Percentiles rank a stretch among this genome's conserved stretches.
Conservation (phyloP, 2,329 filamentous ascomycete genomes). For the Colletotrichum nymphaeae region DNA sequence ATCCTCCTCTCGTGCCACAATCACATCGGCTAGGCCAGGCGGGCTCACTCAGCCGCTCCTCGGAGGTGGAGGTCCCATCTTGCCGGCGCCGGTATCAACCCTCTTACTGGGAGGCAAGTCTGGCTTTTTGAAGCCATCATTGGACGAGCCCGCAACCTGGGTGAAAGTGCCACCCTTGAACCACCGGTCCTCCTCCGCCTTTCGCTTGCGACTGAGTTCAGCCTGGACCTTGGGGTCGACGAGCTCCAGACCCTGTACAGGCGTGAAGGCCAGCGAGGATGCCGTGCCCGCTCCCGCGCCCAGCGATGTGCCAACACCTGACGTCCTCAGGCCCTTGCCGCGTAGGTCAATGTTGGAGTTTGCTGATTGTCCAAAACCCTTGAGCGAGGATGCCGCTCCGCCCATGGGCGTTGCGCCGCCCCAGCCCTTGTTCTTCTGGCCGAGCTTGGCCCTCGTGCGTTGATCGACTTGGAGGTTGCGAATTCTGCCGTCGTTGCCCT, state of each 20-base stretch:
- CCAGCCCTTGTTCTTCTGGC: conserved; percentile 97
- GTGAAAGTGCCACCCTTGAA: conserved; percentile 99
- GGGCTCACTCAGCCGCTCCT: conserved; percentile 24
- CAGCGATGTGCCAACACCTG: conserved; percentile 81
- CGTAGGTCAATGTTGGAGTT: conserved; percentile 76
- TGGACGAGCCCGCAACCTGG: conserved; percentile 73
- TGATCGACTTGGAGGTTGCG: conserved; percentile 91
- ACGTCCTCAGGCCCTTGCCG: conserved; percentile 81
- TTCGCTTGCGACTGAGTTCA: conserved; percentile 88
- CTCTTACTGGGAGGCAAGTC: conserved; percentile 80
- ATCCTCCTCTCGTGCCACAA: neutral
- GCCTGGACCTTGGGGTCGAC: conserved; percentile 93
- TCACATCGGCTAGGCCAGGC: neutral
- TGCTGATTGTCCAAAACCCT: conserved; percentile 77
- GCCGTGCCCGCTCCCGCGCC: conserved; percentile 70
- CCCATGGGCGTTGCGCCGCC: conserved; percentile 75
- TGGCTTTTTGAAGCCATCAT: conserved; percentile 85
- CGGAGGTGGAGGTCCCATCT: conserved; percentile 54
- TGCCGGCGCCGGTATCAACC: conserved; percentile 71
- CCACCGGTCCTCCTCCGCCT: conserved; percentile 94
- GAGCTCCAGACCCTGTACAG: conserved; percentile 92
- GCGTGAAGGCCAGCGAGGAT: conserved; percentile 91
- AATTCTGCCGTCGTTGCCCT: conserved; percentile 87
- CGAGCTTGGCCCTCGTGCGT: conserved; percentile 91
- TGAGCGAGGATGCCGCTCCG: conserved; percentile 83